Evolutionary conservation across 1,284 basidiomycete genomes (phyloP).

Genomic region (Leccinum subfulvum): DNA sequence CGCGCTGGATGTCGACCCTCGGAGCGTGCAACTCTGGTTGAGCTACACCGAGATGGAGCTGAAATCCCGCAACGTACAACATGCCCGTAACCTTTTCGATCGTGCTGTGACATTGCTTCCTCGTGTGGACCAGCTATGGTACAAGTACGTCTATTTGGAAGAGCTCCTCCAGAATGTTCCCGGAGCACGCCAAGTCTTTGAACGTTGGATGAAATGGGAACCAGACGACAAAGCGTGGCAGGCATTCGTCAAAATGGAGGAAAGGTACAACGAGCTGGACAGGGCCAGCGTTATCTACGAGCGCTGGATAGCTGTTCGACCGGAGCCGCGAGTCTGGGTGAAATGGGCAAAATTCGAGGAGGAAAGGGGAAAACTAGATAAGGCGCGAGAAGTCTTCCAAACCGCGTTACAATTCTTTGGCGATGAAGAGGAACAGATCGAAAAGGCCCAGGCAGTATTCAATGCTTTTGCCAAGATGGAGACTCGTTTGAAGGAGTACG

Average conservation of each 20-base stretch:
- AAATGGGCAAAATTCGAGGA: constrained; percentile 98
- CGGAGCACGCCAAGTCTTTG: constrained; percentile 95
- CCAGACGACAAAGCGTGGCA: constrained; percentile 99
- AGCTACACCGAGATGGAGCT: constrained; percentile 98
- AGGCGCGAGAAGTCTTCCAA: constrained; percentile 94
- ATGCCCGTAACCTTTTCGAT: constrained; percentile 95
- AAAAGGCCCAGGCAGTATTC: constrained; percentile 96
- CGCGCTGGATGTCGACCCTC: constrained; percentile 92
- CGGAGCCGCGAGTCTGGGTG: constrained; percentile 95
- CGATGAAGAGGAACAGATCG: constrained; percentile 95
- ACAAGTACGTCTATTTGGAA: constrained; percentile 98
- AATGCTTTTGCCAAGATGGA: constrained; percentile 98
- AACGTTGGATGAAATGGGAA: constrained; percentile 99
- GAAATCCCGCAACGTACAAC: constrained; percentile 94
- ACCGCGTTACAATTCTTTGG: constrained; percentile 97
- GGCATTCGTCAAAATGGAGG: constrained; percentile 96
- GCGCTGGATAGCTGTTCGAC: constrained; percentile 89
- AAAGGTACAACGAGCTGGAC: constrained; percentile 89
- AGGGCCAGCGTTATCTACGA: constrained; percentile 93
- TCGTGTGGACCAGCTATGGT: constrained; percentile 94
- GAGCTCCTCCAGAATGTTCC: constrained; percentile 95
- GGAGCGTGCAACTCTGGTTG: constrained; percentile 89
- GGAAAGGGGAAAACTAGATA: constrained; percentile 82
- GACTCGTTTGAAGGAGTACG: constrained; percentile 92
- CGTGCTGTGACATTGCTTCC: constrained; percentile 94